phyloP scores from a whole-genome alignment of 179 eudicot species.

The Beta corolliflora region DNA sequence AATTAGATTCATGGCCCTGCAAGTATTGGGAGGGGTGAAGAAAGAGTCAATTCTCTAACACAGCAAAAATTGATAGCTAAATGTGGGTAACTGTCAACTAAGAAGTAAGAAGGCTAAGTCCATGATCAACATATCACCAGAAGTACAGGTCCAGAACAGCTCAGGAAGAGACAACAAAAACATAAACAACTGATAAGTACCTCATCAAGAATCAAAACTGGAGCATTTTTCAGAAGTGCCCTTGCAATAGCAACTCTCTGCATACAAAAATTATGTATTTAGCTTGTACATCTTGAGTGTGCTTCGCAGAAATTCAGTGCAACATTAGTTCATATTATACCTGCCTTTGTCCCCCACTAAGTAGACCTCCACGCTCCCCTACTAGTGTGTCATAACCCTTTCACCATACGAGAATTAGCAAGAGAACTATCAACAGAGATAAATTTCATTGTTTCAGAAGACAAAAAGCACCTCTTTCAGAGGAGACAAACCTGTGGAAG shows the following conservation, averaged over 20 bases:
- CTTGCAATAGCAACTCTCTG: constrained; percentile 98
- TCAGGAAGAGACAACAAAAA: not conserved
- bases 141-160: not conserved
- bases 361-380: constrained; percentile 96
- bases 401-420: constrained; percentile 30
- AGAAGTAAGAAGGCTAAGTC: not conserved
- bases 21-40: not conserved
- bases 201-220: constrained; percentile 95
- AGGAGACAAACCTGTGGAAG: constrained; percentile 77
- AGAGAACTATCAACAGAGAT: constrained; percentile 8
- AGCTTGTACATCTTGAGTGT: constrained; percentile 20
- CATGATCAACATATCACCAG: not conserved
- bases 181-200: constrained; percentile 34
- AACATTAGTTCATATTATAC: constrained; percentile 37
- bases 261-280: constrained; percentile 24
- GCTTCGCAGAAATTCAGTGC: not conserved
- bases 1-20: not conserved
- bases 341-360: constrained; percentile 99
- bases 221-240: constrained; percentile 94
- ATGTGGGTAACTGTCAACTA: not conserved
- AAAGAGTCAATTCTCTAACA: not conserved
- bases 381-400: constrained; percentile 98
- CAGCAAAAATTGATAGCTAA: not conserved
- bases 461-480: not conserved
- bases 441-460: not conserved